Evolutionary conservation across 2,329 filamentous ascomycete genomes (phyloP), one percentile per base, ranked within the genome.

Genomic region (Fusarium heterosporum): DNA sequence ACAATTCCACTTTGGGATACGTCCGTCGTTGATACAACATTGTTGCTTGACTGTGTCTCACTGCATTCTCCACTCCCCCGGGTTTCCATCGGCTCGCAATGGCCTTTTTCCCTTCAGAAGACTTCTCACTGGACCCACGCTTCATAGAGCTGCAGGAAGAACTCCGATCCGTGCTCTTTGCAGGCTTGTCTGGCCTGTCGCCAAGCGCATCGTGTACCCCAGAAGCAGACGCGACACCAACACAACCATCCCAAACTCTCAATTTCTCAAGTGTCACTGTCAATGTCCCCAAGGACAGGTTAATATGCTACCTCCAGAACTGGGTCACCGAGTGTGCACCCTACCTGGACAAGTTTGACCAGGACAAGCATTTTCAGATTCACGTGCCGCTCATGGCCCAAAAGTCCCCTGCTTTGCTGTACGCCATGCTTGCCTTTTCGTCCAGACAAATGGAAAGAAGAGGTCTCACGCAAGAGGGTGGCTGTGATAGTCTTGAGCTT

Each of bases 281-380:
- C 39, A 65, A 69, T 4, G 70, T 77, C 10, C 74, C 74, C 3
- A 68, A 65, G 51, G 73, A 68, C 40, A 67, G 47, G 52, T 67
- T 69, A 39, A 69, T 67, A 49, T 66, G 58, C 30, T 82, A 81
- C 48, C 68, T 84, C 34, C 80, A 82, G 40, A 81, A 85, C 42
- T 87, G 84, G 72, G 80, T 86, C 22, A 80, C 81, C 2, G 80
- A 86, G 55, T 81, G 85, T 39, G 84, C 84, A 4, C 80, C 75
- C 1, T 73, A 74, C 26, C 62, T 88, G 5, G 85, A 88, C 67
- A 87, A 86, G 73, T 86, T 87, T 50, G 85, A 88, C 58, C 77
- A 79, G 28, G 76, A 82, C 14, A 81, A 82, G 13, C 81, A 82
- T 42, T 87, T 88, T 68, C 82, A 83, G 17, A 80, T 83, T 2